Conservation (phyloP, 2,329 filamentous ascomycete genomes). For the Stachybotrys chartarum region DNA sequence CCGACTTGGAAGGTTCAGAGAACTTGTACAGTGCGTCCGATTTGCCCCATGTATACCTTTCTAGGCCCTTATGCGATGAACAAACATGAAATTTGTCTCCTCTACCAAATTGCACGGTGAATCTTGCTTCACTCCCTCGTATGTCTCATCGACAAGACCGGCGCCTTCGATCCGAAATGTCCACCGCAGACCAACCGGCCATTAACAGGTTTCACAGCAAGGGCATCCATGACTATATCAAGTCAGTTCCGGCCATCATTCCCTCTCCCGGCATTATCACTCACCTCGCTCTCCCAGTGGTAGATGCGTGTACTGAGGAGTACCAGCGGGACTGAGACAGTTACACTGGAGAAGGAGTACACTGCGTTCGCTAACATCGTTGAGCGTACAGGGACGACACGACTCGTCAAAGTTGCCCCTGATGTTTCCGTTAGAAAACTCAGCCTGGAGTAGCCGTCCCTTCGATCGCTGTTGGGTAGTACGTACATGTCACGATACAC, state of each 20-base stretch:
- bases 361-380: background rate
- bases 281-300: background rate
- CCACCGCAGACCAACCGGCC: background rate
- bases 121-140: background rate
- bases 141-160: background rate
- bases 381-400: background rate
- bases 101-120: background rate
- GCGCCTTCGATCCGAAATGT: background rate
- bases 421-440: background rate
- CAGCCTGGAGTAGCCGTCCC: background rate
- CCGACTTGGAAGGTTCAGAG: too few relatives aligned
- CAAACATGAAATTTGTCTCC: too few relatives aligned
- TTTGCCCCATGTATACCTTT: too few relatives aligned
- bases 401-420: background rate
- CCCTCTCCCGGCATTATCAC: too few relatives aligned
- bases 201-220: background rate
- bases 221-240: background rate
- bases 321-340: background rate
- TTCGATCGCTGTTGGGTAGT: too few relatives aligned
- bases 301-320: background rate
- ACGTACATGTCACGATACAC: background rate
- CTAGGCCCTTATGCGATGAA: too few relatives aligned
- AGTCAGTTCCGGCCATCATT: background rate
- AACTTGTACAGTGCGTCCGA: too few relatives aligned
- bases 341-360: background rate